Conservation (phyloP, 176 grass and related monocot genomes). For the Alopecurus myosuroides region DNA sequence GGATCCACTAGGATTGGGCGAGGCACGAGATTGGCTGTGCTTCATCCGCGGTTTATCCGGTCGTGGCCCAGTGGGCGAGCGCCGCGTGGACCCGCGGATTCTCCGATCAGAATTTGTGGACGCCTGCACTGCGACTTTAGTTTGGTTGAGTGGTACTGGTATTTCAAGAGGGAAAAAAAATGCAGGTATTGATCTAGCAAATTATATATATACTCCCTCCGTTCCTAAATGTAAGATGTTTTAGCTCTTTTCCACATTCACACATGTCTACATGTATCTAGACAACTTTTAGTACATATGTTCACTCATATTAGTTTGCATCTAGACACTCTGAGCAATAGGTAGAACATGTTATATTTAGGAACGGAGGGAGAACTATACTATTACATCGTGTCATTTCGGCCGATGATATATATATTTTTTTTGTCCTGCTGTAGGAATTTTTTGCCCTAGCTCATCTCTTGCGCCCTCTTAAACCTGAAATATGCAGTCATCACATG, state of each 20-base stretch:
- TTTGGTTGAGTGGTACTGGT: not conserved
- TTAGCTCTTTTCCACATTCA: too few species aligned
- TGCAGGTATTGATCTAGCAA: not conserved
- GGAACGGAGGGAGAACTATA: too few species aligned
- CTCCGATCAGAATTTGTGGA: not conserved
- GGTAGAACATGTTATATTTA: too few species aligned
- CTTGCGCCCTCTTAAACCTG: not conserved
- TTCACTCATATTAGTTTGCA: too few species aligned
- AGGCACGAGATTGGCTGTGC: conserved; percentile 41
- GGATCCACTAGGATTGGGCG: conserved; percentile 40
- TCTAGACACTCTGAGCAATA: too few species aligned
- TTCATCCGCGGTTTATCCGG: conserved; percentile 41
- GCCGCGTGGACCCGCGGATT: conserved; percentile 40
- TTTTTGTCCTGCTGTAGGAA: not conserved
- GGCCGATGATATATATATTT: not conserved
- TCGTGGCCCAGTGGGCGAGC: conserved; percentile 29
- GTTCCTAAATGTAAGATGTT: too few species aligned
- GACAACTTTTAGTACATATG: too few species aligned
- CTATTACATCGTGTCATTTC: not conserved
- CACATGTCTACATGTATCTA: too few species aligned
- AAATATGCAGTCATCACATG: not conserved
- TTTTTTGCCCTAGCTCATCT: not conserved
- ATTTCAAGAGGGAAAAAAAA: not conserved
- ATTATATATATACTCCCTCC: too few species aligned
- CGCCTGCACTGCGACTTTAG: not conserved